Evolutionary conservation across 23 red algal species (phyloP).

Genomic region (Gracilariopsis chorda): DNA sequence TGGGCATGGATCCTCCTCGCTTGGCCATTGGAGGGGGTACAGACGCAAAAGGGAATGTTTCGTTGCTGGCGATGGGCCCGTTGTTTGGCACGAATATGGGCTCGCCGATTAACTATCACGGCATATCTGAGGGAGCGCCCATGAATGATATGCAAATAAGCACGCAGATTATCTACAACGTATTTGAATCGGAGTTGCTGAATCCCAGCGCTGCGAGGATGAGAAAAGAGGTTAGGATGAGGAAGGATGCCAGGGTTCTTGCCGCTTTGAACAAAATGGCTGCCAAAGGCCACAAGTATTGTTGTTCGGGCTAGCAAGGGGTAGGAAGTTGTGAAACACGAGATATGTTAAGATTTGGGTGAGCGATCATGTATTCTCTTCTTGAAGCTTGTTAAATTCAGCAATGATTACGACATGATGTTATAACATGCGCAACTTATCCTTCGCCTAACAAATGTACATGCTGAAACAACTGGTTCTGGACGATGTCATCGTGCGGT

Average conservation of each 20-base stretch:
- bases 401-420: too few relatives aligned
- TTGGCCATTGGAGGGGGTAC: slow-evolving; percentile 45
- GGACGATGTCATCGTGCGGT: too few relatives aligned
- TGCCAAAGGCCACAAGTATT: not conserved
- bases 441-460: too few relatives aligned
- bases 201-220: not conserved
- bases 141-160: slow-evolving; percentile 40
- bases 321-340: too few relatives aligned
- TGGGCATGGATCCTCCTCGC: slow-evolving; percentile 1
- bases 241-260: not conserved
- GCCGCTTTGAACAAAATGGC: not conserved
- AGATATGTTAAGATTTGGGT: too few relatives aligned
- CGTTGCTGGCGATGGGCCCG: slow-evolving; percentile 14
- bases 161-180: slow-evolving; percentile 25
- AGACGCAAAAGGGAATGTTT: slow-evolving; percentile 31
- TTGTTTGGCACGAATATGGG: slow-evolving; percentile 17
- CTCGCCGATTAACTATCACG: slow-evolving; percentile 35
- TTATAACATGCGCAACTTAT: too few relatives aligned
- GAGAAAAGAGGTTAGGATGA: not conserved
- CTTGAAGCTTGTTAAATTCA: too few relatives aligned
- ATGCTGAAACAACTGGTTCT: too few relatives aligned
- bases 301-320: not conserved
- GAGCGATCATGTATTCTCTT: too few relatives aligned
- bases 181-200: slow-evolving; percentile 11
- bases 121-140: slow-evolving; percentile 28